These are phyloP conservation scores for Hylodesmum podocarpum DNA, from an alignment of 306 rosid species.

Conservation along the genomic window DNA sequence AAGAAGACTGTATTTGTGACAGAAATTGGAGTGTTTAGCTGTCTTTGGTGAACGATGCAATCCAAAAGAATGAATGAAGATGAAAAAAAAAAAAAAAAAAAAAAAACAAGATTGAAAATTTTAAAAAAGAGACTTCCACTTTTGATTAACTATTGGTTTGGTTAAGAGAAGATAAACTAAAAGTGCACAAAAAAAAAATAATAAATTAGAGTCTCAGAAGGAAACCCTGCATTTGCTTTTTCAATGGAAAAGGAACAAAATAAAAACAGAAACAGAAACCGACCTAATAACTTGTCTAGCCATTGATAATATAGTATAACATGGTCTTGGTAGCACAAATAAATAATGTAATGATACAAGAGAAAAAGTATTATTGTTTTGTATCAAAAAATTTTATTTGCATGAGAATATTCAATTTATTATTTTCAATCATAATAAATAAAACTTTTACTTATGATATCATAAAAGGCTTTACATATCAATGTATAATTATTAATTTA, in stretches of 20 bases:
- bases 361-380: neutral
- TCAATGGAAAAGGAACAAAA: neutral
- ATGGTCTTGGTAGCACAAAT: no score
- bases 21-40: neutral
- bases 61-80: constrained; percentile 22
- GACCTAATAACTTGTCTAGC: neutral
- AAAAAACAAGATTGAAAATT: neutral
- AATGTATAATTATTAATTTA: no score
- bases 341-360: neutral
- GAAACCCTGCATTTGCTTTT: constrained; percentile 9
- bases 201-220: neutral
- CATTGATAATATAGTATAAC: neutral
- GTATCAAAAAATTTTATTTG: no score
- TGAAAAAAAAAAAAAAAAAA: neutral
- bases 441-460: no score
- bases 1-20: constrained; percentile 1
- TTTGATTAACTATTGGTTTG: constrained; percentile 20
- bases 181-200: neutral
- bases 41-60: constrained; percentile 22
- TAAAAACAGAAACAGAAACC: neutral
- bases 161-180: constrained; percentile 1
- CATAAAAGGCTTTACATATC: no score
- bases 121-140: constrained; percentile 1
- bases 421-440: no score
- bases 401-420: no score